Base-by-base conservation (phyloP, 2,329 filamentous ascomycete genomes). In the Septoria petroselini region DNA sequence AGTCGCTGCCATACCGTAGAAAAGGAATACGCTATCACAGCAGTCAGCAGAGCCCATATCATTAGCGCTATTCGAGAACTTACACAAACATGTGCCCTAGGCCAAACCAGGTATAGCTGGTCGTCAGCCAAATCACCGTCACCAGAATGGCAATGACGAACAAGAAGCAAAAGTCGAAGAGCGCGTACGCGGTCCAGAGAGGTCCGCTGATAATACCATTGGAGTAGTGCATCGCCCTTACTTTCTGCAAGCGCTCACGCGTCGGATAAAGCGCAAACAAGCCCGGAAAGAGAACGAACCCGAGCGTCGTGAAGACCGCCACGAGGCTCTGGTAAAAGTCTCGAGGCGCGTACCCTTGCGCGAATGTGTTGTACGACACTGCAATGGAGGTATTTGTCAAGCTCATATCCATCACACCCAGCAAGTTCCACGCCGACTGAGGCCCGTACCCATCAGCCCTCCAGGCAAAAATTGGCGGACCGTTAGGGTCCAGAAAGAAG, bases 241-340 rank as follows among this genome's bases (percentile, higher is more conserved):
- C 87, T 57, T 88, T 85, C 40, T 82, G 75, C 9, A 88, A 73
- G 25, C 88, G 79, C 68, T 95, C 90, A 25, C 86, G 75, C 9
- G 88, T 94, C 0, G 88, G 88, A 60, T 95, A 95, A 2, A 95
- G 73, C 0, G 86, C 80, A 60, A 95, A 93, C 71, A 95, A 88
- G n/a, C 84, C 88, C 1, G 89, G 88, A 62, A 85, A 91, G 1
- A 83, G 82, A 2, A 81, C 77, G 65, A 91, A 81, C 1, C 84
- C 86, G 2, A 95, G 76, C 12, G 83, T 81, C 64, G 91, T 85
- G 68, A 94, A 95, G 7, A 86, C 75, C 25, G 50, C 53, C 4
- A 56, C 42, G 0, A 90, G 79, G 9, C 91, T 73, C 64, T 93
- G 86, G n/a, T 94, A 71, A 0, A 85, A 82, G 42, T 90, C 77